These are phyloP conservation scores for Lagenidium sp. DNA, from an alignment of 352 stramenopile genomes.

Conservation along the genomic window DNA sequence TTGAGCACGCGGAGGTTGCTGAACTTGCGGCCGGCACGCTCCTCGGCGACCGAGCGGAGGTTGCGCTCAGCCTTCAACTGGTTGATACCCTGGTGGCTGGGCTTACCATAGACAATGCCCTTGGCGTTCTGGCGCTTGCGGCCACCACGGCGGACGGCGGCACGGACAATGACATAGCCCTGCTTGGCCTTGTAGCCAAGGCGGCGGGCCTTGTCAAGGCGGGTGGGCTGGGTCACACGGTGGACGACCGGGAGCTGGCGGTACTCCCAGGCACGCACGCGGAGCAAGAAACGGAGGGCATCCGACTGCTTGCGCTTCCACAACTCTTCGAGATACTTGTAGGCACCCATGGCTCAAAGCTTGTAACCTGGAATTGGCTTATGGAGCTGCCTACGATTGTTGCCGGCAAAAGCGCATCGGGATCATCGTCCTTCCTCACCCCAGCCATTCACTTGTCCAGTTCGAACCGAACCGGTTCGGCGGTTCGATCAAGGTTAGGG, in stretches of 20 bases:
- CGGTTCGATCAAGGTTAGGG: too few relatives aligned
- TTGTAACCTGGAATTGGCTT: constrained; percentile 20
- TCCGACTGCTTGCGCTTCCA: constrained; percentile 99
- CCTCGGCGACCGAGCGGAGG: constrained; percentile 96
- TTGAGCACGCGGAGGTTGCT: constrained; percentile 99
- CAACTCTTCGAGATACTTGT: constrained; percentile 99
- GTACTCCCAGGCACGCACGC: constrained; percentile 98
- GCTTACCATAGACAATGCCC: constrained; percentile 99
- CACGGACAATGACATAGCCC: constrained; percentile 96
- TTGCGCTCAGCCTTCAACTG: constrained; percentile 99
- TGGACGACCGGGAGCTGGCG: constrained; percentile 97
- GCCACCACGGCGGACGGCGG: constrained; percentile 96
- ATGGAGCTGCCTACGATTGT: too few relatives aligned
- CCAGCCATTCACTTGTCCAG: too few relatives aligned
- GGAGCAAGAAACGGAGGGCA: constrained; percentile 98
- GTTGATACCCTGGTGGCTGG: constrained; percentile 99
- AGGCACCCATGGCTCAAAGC: constrained; percentile 92
- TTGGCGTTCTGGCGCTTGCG: constrained; percentile 99
- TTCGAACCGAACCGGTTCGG: too few relatives aligned
- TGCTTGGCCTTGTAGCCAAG: constrained; percentile 99
- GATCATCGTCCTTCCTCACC: too few relatives aligned
- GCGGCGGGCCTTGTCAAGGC: constrained; percentile 98
- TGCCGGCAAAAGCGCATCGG: too few relatives aligned
- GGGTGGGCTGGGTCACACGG: constrained; percentile 91
- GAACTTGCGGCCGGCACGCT: constrained; percentile 97